Evolutionary conservation across 2,329 filamentous ascomycete species (phyloP), one percentile per base, ranked within the genome.

Genomic region (Aspergillus sp.): DNA sequence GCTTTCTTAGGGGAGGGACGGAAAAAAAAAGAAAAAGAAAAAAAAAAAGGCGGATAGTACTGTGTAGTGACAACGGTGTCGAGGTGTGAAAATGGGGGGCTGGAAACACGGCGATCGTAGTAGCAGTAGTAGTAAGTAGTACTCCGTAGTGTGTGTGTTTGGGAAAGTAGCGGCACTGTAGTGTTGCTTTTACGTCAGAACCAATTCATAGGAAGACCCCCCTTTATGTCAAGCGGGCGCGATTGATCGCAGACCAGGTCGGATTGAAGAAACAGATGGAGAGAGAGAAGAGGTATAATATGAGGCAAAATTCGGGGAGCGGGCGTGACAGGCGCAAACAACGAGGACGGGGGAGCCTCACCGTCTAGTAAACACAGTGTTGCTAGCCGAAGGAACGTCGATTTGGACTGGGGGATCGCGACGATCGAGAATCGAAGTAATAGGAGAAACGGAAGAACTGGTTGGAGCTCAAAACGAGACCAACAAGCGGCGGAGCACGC

Each of bases 401-500:
- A 19, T 19, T 19, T 19, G 19, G 19, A 19, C 19, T 19, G 19
- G 19, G 19, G 19, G 19, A 19, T 19, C 19, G 19, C 19, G 19
- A 19, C 19, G 19, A 19, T 19, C 19, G 19, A 19, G 19, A 19
- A 19, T 19, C 19, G 19, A 19, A 19, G 19, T 19, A 19, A 19
- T 36, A 7, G 34, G n/a, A 34, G 33, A 34, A 34, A 12, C 5
- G 7, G 34, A 12, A 35, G 39, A 42, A 54, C 53, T 53, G 50
- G 55, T 55, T 51, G 52, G 50, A 58, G 54, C 55, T 59, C 55
- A 58, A 57, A 55, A 56, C 57, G 60, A 62, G 58, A 63, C 57
- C 56, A 58, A 60, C 57, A 62, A 56, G 58, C 60, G 61, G 62
- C 60, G 61, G 56, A 64, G 60, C 57, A 60, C 50, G 54, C 56